Base-by-base conservation (phyloP, 2,329 filamentous ascomycete genomes). In the Fusarium musae region DNA sequence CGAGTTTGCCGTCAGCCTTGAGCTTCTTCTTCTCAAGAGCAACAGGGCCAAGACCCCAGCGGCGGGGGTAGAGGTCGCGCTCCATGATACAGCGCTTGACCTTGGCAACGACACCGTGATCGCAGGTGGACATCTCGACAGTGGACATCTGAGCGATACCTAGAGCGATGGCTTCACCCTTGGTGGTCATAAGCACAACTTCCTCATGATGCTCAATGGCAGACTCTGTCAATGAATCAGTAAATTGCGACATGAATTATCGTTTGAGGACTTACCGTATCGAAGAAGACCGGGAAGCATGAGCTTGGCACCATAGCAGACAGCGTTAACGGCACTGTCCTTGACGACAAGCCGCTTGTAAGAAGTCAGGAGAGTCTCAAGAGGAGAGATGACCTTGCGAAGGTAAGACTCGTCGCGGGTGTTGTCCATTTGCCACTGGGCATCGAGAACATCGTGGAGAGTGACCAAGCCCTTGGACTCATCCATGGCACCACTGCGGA, bases 71-170 rank as follows among this genome's bases (percentile, higher is more conserved):
- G 67, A 98, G 89, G 82, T 98, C 96, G 79, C 96, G 93, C 89
- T 99, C 96, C 96, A 99, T 99, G 84, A 99, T 99, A 85, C 95
- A 97, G 79, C 96, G 93, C 92, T 99, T 99, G 82, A 99, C 94
- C 89, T 98, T 98, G 78, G 96, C 96, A 67, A 98, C 96, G 66
- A 98, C 95, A 78, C 96, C 96, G 84, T 99, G 96, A 82, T 98
- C 95, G 84, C 96, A 98, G 39, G 95, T 96, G 36, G 94, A 94
- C 84, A 99, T 93, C 86, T 98, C 96, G 54, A 98, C 95, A 6
- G 95, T 97, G 43, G 95, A 97, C 96, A 99, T 99, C 84, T 97
- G 94, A 23, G 96, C 95, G 79, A 98, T 97, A 79, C 93, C 96
- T 70, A 99, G 90, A 67, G 96, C 96, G 80, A 99, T 98, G 49